Conservation (phyloP, 2,329 filamentous ascomycete genomes). For the Fusarium cicatricum region DNA sequence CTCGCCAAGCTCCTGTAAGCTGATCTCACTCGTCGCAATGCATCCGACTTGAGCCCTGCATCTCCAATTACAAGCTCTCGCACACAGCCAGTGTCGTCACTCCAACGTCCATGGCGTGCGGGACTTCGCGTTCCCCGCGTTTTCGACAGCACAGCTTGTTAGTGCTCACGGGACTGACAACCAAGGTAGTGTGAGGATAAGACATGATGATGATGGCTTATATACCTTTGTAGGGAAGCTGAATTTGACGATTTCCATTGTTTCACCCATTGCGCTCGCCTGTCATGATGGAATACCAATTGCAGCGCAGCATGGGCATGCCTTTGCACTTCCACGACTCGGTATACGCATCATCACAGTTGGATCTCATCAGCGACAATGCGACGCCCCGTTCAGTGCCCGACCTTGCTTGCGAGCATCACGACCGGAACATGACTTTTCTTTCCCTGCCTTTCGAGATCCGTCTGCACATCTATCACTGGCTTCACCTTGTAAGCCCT, state of each 20-base stretch:
- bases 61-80: conserved; percentile 16
- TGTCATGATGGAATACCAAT: conserved; percentile 22
- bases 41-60: neutral
- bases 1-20: conserved; percentile 24
- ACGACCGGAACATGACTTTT: conserved; percentile 14
- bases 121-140: conserved; percentile 21
- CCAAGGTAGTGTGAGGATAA: conserved; percentile 11
- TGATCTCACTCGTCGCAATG: conserved; percentile 11
- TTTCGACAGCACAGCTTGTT: conserved; percentile 21
- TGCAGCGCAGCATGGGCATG: conserved; percentile 23
- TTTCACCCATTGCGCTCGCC: neutral
- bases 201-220: neutral
- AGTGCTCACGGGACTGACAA: conserved; percentile 22
- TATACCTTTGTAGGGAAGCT: conserved; percentile 17
- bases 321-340: neutral
- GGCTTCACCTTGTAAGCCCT: conserved; percentile 51
- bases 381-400: conserved; percentile 12
- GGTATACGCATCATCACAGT: neutral
- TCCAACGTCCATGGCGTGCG: conserved; percentile 17
- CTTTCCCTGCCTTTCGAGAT: conserved; percentile 55
- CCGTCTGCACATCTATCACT: conserved; percentile 56
- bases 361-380: conserved; percentile 14
- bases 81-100: conserved; percentile 33
- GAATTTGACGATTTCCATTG: neutral
- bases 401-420: conserved; percentile 1